These are phyloP conservation scores for Pisolithus tinctorius DNA, from an alignment of 768 basidiomycete genomes.

Conservation along the genomic window DNA sequence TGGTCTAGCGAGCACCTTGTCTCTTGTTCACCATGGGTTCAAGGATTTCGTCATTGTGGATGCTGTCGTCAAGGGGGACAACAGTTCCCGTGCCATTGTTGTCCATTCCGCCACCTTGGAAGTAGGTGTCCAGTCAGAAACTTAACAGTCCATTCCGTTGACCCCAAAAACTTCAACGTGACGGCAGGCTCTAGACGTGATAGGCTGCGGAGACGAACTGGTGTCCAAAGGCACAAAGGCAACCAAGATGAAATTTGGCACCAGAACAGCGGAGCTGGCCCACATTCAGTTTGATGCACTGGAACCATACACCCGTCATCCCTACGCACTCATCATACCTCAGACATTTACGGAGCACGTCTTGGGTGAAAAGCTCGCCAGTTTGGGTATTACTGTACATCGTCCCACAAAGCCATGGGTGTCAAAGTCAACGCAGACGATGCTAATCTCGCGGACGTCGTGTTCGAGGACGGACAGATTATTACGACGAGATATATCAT, in stretches of 20 bases:
- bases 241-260: slow-evolving; percentile 19
- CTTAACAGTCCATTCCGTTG: slow-evolving; percentile 11
- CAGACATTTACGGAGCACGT: slow-evolving; percentile 39
- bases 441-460: slow-evolving; percentile 28
- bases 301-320: slow-evolving; percentile 35
- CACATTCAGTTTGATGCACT: slow-evolving; percentile 29
- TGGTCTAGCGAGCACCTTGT: slow-evolving; percentile 40
- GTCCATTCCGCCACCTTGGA: slow-evolving; percentile 52
- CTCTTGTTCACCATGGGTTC: slow-evolving; percentile 36
- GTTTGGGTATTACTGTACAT: slow-evolving; percentile 26
- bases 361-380: slow-evolving; percentile 29
- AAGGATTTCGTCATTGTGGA: slow-evolving; percentile 41
- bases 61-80: slow-evolving; percentile 22
- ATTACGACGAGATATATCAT: slow-evolving; percentile 41
- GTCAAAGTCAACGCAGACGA: slow-evolving; percentile 26
- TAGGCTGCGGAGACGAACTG: slow-evolving; percentile 35
- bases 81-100: slow-evolving; percentile 38
- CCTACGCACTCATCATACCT: slow-evolving; percentile 36
- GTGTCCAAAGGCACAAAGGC: slow-evolving; percentile 32
- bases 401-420: slow-evolving; percentile 34
- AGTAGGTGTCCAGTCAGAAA: slow-evolving; percentile 20
- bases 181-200: slow-evolving; percentile 36
- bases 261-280: slow-evolving; percentile 24
- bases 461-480: slow-evolving; percentile 39
- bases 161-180: slow-evolving; percentile 5